Evolutionary conservation across 768 basidiomycete genomes (phyloP).

Genomic region (Melanogaster broomeanus): DNA sequence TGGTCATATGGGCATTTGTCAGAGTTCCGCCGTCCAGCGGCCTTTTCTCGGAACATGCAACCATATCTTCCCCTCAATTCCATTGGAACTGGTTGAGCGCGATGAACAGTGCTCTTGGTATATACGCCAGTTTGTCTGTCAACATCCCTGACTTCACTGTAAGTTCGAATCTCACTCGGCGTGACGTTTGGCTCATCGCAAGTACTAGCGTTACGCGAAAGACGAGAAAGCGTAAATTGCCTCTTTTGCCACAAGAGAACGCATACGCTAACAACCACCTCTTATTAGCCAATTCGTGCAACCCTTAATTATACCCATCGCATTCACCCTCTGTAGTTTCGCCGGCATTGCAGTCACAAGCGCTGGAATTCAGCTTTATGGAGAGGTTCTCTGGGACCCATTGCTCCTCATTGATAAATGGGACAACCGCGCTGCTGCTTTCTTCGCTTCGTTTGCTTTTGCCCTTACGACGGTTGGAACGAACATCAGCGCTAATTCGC

Average conservation of each 20-base stretch:
- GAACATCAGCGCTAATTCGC: constrained; percentile 78
- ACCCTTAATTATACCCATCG: constrained; percentile 72
- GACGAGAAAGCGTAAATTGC: constrained; percentile 57
- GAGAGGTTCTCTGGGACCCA: constrained; percentile 73
- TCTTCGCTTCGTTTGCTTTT: constrained; percentile 79
- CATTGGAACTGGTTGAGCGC: constrained; percentile 79
- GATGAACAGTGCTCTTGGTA: constrained; percentile 76
- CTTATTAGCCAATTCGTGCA: constrained; percentile 69
- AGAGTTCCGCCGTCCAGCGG: constrained; percentile 61
- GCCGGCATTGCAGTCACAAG: constrained; percentile 80
- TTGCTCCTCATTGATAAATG: constrained; percentile 73
- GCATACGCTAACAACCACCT: background rate
- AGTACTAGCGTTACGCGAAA: constrained; percentile 68
- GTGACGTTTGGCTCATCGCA: background rate
- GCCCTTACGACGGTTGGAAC: constrained; percentile 68
- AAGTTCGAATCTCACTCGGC: constrained; percentile 7
- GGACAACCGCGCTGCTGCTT: constrained; percentile 84
- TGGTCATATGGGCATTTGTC: constrained; percentile 79
- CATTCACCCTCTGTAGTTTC: constrained; percentile 78
- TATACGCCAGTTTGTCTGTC: constrained; percentile 70
- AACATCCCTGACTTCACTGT: constrained; percentile 87
- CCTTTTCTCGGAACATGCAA: constrained; percentile 55
- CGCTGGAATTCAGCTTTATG: constrained; percentile 73
- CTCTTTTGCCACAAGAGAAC: background rate
- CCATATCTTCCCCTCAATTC: constrained; percentile 53